Conservation (phyloP, 768 basidiomycete genomes). For the Leucocoprinus sp. region DNA sequence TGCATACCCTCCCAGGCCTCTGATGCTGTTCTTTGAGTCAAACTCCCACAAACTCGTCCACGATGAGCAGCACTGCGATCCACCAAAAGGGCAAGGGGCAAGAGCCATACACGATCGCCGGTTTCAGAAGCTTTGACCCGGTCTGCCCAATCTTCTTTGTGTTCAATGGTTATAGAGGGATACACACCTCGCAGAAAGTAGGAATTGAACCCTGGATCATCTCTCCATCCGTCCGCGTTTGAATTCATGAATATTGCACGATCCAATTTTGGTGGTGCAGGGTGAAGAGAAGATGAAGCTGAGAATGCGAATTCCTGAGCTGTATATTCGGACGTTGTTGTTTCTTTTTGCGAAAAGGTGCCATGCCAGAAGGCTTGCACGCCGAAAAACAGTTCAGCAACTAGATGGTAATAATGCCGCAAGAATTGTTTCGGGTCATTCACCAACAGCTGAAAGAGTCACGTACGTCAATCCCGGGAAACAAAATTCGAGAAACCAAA, state of each 20-base stretch:
- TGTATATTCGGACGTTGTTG: conserved; percentile 1
- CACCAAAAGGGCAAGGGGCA: conserved; percentile 59
- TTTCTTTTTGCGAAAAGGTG: conserved; percentile 26
- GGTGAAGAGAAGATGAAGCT: conserved; percentile 16
- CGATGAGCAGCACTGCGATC: conserved; percentile 76
- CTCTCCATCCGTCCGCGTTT: conserved; percentile 59
- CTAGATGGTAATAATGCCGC: conserved; percentile 84
- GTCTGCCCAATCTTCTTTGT: conserved; percentile 65
- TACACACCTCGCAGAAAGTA: conserved; percentile 71
- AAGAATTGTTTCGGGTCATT: conserved; percentile 75
- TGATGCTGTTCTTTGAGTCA: conserved; percentile 65
- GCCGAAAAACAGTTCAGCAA: conserved; percentile 74
- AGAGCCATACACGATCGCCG: conserved; percentile 54
- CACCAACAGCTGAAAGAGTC: conserved; percentile 35
- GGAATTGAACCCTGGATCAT: conserved; percentile 66
- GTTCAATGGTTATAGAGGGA: conserved; percentile 63
- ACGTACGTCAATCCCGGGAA: neutral
- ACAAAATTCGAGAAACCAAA: neutral
- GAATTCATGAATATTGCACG: conserved; percentile 68
- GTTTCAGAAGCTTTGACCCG: conserved; percentile 30
- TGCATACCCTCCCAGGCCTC: conserved; percentile 55
- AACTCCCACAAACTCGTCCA: conserved; percentile 51
- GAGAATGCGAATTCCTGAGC: conserved; percentile 5
- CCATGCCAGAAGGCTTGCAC: conserved; percentile 69
- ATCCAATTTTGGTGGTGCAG: conserved; percentile 44